Evolutionary conservation across 129 eudicot genomes (phyloP), one percentile per base, ranked within the genome.

Genomic region (Sambucus nigra): DNA sequence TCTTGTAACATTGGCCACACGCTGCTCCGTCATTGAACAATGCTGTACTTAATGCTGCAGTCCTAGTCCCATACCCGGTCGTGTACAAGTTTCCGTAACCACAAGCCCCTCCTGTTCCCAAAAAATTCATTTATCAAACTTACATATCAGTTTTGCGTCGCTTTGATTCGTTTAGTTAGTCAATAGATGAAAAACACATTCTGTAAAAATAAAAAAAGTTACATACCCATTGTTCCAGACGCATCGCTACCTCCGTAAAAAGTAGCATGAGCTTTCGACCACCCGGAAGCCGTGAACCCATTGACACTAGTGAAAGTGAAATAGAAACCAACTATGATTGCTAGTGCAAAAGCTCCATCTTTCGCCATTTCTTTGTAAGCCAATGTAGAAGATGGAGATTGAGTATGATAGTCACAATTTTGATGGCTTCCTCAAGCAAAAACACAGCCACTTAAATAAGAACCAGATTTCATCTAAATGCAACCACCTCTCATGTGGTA

Each of bases 191-290:
- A 39, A 46, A 52, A 18, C 7, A 39, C 39, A n/a, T 38, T 46
- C 3, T 29, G 0, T 40, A 17, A 18, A 49, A 47, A 48, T 18
- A 26, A 5, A 11, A 38, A 20, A 8, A 65, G 21, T 53, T 4
- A 45, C 84, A n/a, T 76, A 91, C 99, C 99, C 95, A 91, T 86
- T 54, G 95, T 91, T 23, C 95, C 99, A 0, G 95, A 91, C 70
- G 94, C 95, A 53, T 91, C 99, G 25, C 89, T 65, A 38, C 89
- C 89, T 53, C 99, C 99, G 65, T 91, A 91, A 74, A 85, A 91
- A 5, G 99, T 91, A 5, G 99, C 99, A 72, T 81, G 94, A 31
- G 72, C 99, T 35, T 15, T 69, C 12, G 21, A 46, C 87, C 84
- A 91, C 19, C 70, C 69, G 0, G 95, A 79, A 57, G 99, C 78